Conservation (phyloP, 208 protist species). For the Leishmania guyanensis region DNA sequence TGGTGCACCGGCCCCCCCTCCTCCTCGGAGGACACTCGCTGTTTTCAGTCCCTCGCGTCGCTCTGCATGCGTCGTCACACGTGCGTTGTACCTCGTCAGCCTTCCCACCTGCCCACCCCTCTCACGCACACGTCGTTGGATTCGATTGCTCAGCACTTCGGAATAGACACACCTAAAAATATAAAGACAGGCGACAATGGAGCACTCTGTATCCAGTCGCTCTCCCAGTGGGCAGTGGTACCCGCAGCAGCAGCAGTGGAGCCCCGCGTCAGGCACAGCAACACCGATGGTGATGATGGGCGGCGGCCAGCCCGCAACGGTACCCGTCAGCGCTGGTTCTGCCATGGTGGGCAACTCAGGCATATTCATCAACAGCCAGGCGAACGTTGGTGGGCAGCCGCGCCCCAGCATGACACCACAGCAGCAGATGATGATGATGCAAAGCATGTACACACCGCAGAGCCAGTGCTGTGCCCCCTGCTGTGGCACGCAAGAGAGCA, state of each 20-base stretch:
- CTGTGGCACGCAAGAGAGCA: slow-evolving; percentile 17
- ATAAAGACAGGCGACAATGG: slow-evolving; percentile 3
- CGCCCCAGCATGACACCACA: slow-evolving; percentile 16
- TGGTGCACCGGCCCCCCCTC: background rate
- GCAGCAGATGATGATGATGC: slow-evolving; percentile 29
- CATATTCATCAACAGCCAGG: slow-evolving; percentile 18
- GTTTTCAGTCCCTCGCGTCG: background rate
- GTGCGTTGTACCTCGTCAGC: background rate
- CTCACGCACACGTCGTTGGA: background rate
- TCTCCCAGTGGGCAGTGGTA: slow-evolving; percentile 50
- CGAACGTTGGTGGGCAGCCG: slow-evolving; percentile 11
- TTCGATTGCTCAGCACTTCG: background rate
- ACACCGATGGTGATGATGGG: slow-evolving; percentile 4
- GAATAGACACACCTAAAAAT: background rate
- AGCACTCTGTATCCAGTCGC: slow-evolving; percentile 31
- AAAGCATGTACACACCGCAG: slow-evolving; percentile 20
- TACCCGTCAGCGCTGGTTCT: background rate
- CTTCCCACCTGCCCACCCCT: background rate
- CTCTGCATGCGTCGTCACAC: background rate
- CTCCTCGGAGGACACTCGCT: background rate
- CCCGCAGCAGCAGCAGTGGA: slow-evolving; percentile 36
- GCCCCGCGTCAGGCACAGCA: slow-evolving; percentile 11
- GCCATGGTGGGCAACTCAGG: slow-evolving; percentile 17
- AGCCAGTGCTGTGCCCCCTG: slow-evolving; percentile 31
- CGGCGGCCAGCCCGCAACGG: background rate